Base-by-base conservation (phyloP, 768 basidiomycete genomes). In the Podaxis mareebaensis region DNA sequence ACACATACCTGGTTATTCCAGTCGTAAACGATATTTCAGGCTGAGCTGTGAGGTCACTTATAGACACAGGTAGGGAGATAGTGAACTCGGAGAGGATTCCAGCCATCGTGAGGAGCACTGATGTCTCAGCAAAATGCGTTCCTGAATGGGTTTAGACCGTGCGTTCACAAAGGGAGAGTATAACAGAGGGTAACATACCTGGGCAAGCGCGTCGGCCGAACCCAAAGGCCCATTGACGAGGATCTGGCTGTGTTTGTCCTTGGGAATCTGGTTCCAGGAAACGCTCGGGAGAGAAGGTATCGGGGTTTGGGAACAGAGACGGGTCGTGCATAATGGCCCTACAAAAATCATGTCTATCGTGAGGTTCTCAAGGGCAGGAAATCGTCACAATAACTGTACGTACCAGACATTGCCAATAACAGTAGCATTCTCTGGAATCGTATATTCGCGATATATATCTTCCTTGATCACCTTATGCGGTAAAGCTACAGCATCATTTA, bases 391-490 rank as follows among this genome's bases (percentile, higher is more conserved):
- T 42, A 13, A n/a, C 39, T 33, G 52, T 8, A 51, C 72, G 64
- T 60, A 81, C 80, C 81, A 83, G n/a, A 80, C 73, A 56, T 83
- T 83, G 3, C 79, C 75, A n/a, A 83, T 65, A 17, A 83, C 66
- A 3, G 79, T 79, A 1, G 81, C 74, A 11, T 77, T 78, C 53
- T 77, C 76, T 1, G 84, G 84, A 33, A 85, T 80, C 17, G 65
- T 67, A 65, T 78, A 80, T 1, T 79, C 82, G 12, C 67, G 61
- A 63, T 83, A 84, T 13, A 76, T 75, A 60, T 84, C 83, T 15
- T 83, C 81, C 54, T 78, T 68, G 2, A 72, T 74, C 11, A 77
- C 75, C 26, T 71, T 69, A 61, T 82, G 83, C 13, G 80, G 79
- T 13, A 82, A 66, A 30, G 78, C 81, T 82, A 63, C 6, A 39